A percentile compares a stretch with the other conserved stretches of the same genome.
Conservation (phyloP, 768 basidiomycete genomes). For the Lactifluus piperatus region DNA sequence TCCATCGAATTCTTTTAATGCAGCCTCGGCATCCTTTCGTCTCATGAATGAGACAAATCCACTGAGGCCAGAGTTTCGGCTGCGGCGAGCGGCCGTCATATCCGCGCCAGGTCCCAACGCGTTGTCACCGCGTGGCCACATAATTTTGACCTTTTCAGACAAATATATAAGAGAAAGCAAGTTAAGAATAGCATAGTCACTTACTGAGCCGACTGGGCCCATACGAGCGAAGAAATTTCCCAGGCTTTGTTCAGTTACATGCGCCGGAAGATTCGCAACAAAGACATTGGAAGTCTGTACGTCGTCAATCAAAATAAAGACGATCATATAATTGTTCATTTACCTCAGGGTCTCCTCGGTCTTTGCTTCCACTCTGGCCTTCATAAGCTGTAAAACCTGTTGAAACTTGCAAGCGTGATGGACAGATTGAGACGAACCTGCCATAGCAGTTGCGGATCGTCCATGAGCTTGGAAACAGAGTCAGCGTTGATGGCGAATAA, state of each 20-base stretch:
- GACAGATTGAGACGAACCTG: slow-evolving; percentile 42
- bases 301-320: background rate
- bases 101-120: slow-evolving; percentile 61
- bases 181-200: slow-evolving; percentile 22
- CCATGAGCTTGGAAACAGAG: slow-evolving; percentile 37
- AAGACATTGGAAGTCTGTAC: slow-evolving; percentile 90
- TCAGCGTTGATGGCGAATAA: background rate
- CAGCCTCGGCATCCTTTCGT: slow-evolving; percentile 81
- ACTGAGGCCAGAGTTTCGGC: slow-evolving; percentile 70
- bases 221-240: slow-evolving; percentile 87
- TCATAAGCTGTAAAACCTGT: slow-evolving; percentile 56
- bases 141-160: slow-evolving; percentile 74
- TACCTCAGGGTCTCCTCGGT: slow-evolving; percentile 82
- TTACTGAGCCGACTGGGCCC: slow-evolving; percentile 88
- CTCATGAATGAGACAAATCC: slow-evolving; percentile 98
- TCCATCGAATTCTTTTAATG: slow-evolving; percentile 85
- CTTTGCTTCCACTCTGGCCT: slow-evolving; percentile 82
- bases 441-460: slow-evolving; percentile 84
- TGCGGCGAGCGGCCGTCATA: slow-evolving; percentile 62
- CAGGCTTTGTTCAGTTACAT: slow-evolving; percentile 77
- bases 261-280: slow-evolving; percentile 85
- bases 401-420: background rate
- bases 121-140: slow-evolving; percentile 93
- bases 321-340: background rate
- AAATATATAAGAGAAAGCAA: slow-evolving; percentile 5